These are phyloP conservation scores for Tremella fuciformis DNA, from an alignment of 768 basidiomycete genomes.

Conservation along the genomic window DNA sequence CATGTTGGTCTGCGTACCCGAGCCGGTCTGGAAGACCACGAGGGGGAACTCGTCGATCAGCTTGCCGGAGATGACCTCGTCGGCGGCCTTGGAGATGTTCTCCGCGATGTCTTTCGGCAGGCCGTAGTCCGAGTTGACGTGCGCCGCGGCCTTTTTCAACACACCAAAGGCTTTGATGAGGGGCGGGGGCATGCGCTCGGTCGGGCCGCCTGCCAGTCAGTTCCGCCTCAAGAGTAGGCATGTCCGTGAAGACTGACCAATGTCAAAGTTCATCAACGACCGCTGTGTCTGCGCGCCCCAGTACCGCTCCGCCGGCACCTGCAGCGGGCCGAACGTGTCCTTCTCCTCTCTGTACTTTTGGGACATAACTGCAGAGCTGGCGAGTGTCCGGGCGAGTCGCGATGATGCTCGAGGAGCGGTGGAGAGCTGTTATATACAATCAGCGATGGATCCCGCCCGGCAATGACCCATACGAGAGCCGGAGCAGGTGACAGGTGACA, in stretches of 20 bases:
- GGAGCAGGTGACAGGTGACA: slow-evolving; percentile 11
- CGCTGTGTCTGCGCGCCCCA: slow-evolving; percentile 99
- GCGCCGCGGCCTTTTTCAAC: slow-evolving; percentile 91
- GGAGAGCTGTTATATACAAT: background rate
- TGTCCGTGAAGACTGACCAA: slow-evolving; percentile 57
- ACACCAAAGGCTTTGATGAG: slow-evolving; percentile 97
- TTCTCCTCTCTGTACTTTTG: slow-evolving; percentile 66
- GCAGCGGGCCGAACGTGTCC: slow-evolving; percentile 93
- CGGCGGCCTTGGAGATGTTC: slow-evolving; percentile 87
- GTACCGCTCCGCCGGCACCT: slow-evolving; percentile 82
- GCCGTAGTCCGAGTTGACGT: slow-evolving; percentile 86
- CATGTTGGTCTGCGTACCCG: slow-evolving; percentile 99
- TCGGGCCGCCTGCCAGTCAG: slow-evolving; percentile 60
- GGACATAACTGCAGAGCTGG: slow-evolving; percentile 25
- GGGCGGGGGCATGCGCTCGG: slow-evolving; percentile 90
- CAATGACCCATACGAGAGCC: slow-evolving; percentile 8
- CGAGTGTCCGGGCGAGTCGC: slow-evolving; percentile 19
- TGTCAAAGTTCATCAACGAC: slow-evolving; percentile 97
- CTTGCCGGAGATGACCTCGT: slow-evolving; percentile 96
- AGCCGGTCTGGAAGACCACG: slow-evolving; percentile 98
- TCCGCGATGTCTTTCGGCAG: slow-evolving; percentile 80
- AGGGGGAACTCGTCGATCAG: slow-evolving; percentile 93
- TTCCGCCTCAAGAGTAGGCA: background rate
- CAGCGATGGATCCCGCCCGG: background rate
- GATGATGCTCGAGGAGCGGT: slow-evolving; percentile 2